Percentiles rank a stretch among this genome's conserved stretches.
These are phyloP conservation scores for Decorospora gaudefroyi DNA, from an alignment of 2,329 filamentous ascomycete species.

Conservation along the genomic window DNA sequence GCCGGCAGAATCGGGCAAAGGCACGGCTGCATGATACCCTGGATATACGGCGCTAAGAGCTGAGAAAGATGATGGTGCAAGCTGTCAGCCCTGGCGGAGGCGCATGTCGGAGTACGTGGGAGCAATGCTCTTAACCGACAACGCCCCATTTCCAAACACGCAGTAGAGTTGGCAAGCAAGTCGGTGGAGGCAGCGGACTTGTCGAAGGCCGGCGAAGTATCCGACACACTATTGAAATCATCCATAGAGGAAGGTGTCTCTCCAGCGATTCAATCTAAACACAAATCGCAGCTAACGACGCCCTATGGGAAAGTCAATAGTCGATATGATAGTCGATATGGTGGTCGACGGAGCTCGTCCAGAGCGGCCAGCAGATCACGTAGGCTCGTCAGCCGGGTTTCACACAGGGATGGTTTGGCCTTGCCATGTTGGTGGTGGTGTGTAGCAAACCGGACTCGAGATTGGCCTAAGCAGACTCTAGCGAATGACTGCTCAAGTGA, in stretches of 20 bases:
- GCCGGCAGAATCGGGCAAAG: conserved; percentile 29
- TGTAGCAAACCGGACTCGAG: conserved; percentile 31
- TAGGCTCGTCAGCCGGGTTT: conserved; percentile 34
- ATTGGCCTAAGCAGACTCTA: conserved; percentile 20
- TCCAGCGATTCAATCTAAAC: conserved; percentile 9
- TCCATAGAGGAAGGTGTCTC: conserved; percentile 7
- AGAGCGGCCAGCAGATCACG: conserved; percentile 24
- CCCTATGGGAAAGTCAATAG: conserved; percentile 13
- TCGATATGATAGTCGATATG: conserved; percentile 15
- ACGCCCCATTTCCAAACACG: conserved; percentile 10
- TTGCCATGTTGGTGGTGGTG: conserved; percentile 19
- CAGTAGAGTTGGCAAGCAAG: conserved; percentile 11
- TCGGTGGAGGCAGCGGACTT: conserved; percentile 12
- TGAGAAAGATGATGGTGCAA: conserved; percentile 19
- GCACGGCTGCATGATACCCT: conserved; percentile 24
- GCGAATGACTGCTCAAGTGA: conserved; percentile 41
- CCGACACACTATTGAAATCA: conserved; percentile 8
- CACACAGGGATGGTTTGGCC: conserved; percentile 28
- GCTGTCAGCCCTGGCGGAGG: conserved; percentile 9
- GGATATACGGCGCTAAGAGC: conserved; percentile 15
- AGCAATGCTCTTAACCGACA: conserved; percentile 4
- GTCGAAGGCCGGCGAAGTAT: conserved; percentile 2
- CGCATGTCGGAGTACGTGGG: conserved; percentile 7
- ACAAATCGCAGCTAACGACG: conserved; percentile 16
- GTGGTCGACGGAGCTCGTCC: conserved; percentile 11